Evolutionary conservation across 129 eudicot species (phyloP), one percentile per base, ranked within the genome.

Genomic region (Cynara cardunculus): DNA sequence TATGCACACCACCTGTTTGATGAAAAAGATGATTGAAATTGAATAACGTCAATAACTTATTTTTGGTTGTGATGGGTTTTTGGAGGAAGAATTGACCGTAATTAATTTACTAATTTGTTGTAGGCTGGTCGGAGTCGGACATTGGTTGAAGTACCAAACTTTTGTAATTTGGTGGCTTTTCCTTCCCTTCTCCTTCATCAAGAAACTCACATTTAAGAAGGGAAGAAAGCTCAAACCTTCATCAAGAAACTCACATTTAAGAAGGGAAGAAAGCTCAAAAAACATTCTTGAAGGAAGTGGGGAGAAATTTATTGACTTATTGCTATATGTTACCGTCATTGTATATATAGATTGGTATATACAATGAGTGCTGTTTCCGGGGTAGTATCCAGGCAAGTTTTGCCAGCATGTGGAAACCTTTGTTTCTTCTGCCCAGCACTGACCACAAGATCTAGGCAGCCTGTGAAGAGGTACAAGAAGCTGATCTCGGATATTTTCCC

Each of bases 401-500:
- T 93, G 90, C 99, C 98, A 5, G 89, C 85, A 35, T 93, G 97
- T 81, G 99, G 95, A 41, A 84, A 82, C 84, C 87, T 92, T 59
- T 96, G 98, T 87, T 84, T 89, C 89, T 89, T 90, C 76, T 96
- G 99, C 78, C 99, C 99, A 0, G 87, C 91, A 3, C 26, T 96
- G 85, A 76, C 98, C 31, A 79, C 98, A 2, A 89, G 99, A 87
- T 96, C 99, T 64, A 88, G 99, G 78, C 99, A 96, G 85, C 99
- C 99, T 1, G 97, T 96, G 76, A 96, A 96, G 91, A 86, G 99
- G 90, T 96, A 96, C 91, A 96, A 96, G 92, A 91, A 92, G 86
- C 85, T 96, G 85, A 91, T 96, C 75, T 86, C 97, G 2, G 99
- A 96, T 83, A 96, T 93, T 71, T 96, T 96, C 41, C 98, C 99